A percentile compares a stretch with the other conserved stretches of the same genome.
phyloP scores from a whole-genome alignment of 306 rosid species.

The Amphicarpaea edgeworthii region DNA sequence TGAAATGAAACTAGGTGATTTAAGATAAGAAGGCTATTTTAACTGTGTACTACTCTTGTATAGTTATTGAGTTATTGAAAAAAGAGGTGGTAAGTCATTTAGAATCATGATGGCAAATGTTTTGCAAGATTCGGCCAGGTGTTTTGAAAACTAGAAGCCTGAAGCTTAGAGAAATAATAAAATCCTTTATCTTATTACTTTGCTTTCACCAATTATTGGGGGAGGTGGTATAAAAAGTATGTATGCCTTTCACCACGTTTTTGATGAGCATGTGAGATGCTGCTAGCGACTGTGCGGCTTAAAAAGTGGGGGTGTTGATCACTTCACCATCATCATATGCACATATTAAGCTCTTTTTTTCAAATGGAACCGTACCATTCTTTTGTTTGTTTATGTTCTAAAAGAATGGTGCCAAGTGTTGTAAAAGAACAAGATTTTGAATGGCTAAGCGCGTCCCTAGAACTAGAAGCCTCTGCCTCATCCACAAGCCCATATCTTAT shows the following conservation, averaged over 20 bases:
- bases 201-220: conserved; percentile 68
- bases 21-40: too few relatives aligned
- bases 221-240: conserved; percentile 54
- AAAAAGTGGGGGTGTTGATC: conserved; percentile 46
- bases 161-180: conserved; percentile 34
- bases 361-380: conserved; percentile 42
- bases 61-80: neutral
- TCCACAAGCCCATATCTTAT: conserved; percentile 32
- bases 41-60: too few relatives aligned
- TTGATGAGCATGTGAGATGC: conserved; percentile 68
- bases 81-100: conserved; percentile 35
- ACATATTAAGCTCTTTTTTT: conserved; percentile 49
- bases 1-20: neutral
- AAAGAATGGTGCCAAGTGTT: conserved; percentile 55
- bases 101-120: conserved; percentile 51
- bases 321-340: conserved; percentile 60
- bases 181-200: conserved; percentile 47
- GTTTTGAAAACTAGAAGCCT: conserved; percentile 43
- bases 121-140: conserved; percentile 40
- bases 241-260: conserved; percentile 54
- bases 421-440: conserved; percentile 36
- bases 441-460: conserved; percentile 43
- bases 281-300: conserved; percentile 44
- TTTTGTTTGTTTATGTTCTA: conserved; percentile 51
- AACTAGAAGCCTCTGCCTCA: too few relatives aligned